phyloP scores from a whole-genome alignment of 2,329 filamentous ascomycete genomes.

The Huntiella savannae region DNA sequence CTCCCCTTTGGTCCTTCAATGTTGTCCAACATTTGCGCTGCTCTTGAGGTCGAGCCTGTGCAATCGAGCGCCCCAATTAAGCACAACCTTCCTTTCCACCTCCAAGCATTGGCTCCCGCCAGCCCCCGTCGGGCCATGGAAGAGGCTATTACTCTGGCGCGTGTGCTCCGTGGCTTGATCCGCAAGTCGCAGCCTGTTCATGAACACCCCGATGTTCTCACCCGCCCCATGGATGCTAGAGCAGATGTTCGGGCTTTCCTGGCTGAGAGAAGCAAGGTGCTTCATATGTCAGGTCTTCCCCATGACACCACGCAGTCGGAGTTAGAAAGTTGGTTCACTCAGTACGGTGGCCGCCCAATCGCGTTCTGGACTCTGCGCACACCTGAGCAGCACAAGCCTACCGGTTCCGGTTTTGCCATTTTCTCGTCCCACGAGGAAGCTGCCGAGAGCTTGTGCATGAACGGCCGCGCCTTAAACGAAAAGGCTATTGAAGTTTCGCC shows the following conservation, averaged over 20 bases:
- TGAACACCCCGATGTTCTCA: constrained; percentile 87
- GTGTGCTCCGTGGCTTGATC: constrained; percentile 80
- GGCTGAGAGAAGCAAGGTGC: constrained; percentile 88
- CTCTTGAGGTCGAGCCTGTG: constrained; percentile 91
- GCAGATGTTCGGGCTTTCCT: constrained; percentile 93
- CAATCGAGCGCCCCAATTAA: constrained; percentile 97
- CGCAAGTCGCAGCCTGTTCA: constrained; percentile 88
- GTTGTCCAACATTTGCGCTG: constrained; percentile 92
- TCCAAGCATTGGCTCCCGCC: constrained; percentile 86
- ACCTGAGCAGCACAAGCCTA: constrained; percentile 98
- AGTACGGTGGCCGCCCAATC: constrained; percentile 92
- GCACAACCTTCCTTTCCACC: constrained; percentile 92
- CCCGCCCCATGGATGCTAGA: constrained; percentile 85
- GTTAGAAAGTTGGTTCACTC: constrained; percentile 97
- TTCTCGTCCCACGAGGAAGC: constrained; percentile 99
- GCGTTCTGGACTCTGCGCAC: constrained; percentile 98
- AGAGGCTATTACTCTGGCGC: constrained; percentile 82
- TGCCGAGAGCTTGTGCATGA: constrained; percentile 97
- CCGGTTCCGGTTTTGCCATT: constrained; percentile 90
- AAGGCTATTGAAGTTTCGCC: constrained; percentile 98
- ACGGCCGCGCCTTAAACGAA: constrained; percentile 90
- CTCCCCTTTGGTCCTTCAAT: constrained; percentile 91
- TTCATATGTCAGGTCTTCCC: constrained; percentile 92
- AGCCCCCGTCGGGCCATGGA: constrained; percentile 95
- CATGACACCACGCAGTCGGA: constrained; percentile 98